Evolutionary conservation across 805 yeast genomes (phyloP).

Genomic region (Starmerella cellae): DNA sequence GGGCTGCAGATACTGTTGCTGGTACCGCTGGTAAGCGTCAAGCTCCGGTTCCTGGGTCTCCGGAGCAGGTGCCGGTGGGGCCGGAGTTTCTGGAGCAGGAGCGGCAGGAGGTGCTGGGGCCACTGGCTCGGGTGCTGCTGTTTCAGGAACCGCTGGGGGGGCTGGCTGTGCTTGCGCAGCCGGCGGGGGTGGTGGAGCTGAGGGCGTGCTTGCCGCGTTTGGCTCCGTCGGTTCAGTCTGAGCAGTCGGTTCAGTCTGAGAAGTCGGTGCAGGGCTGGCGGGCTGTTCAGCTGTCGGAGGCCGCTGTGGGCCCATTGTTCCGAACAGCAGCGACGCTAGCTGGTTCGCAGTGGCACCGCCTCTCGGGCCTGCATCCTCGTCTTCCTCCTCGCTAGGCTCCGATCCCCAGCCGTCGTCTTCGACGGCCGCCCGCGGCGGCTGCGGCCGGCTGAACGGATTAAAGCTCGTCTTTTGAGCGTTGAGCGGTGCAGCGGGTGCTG

Average conservation of each 20-base stretch:
- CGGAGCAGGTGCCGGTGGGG: constrained; percentile 19
- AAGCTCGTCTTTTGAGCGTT: constrained; percentile 9
- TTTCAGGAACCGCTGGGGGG: constrained; percentile 11
- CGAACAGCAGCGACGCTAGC: constrained; percentile 32
- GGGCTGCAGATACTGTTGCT: not conserved
- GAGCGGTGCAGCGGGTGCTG: constrained; percentile 9
- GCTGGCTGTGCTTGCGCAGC: constrained; percentile 10
- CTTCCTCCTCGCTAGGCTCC: constrained; percentile 23
- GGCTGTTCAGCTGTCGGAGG: constrained; percentile 9
- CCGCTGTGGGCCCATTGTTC: constrained; percentile 30
- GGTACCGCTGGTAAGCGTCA: not conserved
- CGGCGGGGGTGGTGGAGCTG: constrained; percentile 16
- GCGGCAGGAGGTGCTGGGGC: constrained; percentile 24
- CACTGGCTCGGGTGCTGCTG: constrained; percentile 20
- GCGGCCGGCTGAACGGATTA: constrained; percentile 16
- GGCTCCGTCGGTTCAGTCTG: constrained; percentile 22
- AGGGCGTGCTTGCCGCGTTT: no score
- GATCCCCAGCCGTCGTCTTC: constrained; percentile 26
- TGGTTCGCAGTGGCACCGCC: constrained; percentile 31
- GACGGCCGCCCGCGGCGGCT: constrained; percentile 10
- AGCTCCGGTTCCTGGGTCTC: no score
- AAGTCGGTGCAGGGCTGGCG: constrained; percentile 8
- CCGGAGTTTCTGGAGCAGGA: constrained; percentile 25
- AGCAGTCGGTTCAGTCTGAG: constrained; percentile 14
- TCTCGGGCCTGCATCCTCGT: constrained; percentile 21